Conservation (phyloP, 2,329 filamentous ascomycete genomes). For the Beauveria sp. region DNA sequence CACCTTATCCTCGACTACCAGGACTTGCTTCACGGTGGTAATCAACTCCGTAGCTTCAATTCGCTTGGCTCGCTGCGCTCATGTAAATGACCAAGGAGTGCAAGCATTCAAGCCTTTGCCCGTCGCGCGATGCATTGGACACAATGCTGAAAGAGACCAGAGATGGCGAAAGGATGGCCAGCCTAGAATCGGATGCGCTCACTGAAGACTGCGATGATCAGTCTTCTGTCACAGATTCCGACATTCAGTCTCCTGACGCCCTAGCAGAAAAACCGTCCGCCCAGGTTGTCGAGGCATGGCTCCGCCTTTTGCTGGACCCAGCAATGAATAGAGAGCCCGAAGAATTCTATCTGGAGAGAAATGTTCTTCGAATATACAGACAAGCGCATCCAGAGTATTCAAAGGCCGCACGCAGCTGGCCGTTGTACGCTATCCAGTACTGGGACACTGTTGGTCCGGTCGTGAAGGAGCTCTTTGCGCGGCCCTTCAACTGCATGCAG, state of each 20-base stretch:
- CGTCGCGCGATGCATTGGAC: neutral
- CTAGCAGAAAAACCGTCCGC: neutral
- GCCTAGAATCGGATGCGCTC: neutral
- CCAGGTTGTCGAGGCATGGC: constrained; percentile 5
- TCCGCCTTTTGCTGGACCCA: constrained; percentile 4
- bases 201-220: neutral
- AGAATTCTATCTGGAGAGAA: constrained; percentile 21
- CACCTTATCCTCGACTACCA: neutral
- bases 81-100: neutral
- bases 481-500: constrained; percentile 25
- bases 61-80: neutral
- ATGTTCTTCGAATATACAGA: constrained; percentile 17
- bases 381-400: constrained; percentile 19
- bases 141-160: constrained; percentile 5
- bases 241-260: neutral
- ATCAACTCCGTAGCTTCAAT: neutral
- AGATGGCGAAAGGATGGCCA: neutral
- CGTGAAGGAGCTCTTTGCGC: constrained; percentile 23
- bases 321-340: constrained; percentile 19
- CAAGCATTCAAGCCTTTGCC: neutral
- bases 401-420: constrained; percentile 22
- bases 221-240: neutral
- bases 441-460: constrained; percentile 22
- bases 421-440: constrained; percentile 18
- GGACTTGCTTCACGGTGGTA: neutral